These are phyloP conservation scores for Talaromyces verruculosus DNA, from an alignment of 2,329 filamentous ascomycete species.

Conservation along the genomic window DNA sequence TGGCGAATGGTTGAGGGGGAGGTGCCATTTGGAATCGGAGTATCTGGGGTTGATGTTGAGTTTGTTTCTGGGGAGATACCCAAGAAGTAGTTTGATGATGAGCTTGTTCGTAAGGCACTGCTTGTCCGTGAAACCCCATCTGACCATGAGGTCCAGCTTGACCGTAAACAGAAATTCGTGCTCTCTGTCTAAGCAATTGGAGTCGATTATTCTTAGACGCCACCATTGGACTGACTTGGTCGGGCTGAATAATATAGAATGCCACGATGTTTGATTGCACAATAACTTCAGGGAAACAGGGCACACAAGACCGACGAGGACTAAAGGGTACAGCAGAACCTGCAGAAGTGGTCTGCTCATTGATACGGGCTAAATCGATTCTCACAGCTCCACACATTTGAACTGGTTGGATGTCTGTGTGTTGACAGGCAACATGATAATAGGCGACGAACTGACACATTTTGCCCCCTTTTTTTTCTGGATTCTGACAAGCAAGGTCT, in stretches of 20 bases:
- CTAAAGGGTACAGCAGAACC: background rate
- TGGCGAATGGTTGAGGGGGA: background rate
- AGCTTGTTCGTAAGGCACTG: too few species aligned
- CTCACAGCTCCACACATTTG: background rate
- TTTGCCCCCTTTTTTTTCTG: background rate
- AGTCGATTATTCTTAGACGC: background rate
- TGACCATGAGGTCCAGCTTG: background rate
- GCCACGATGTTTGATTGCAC: constrained; percentile 1
- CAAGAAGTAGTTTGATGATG: background rate
- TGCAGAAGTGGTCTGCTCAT: background rate
- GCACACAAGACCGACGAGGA: background rate
- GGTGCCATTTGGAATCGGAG: background rate
- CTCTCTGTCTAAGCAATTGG: background rate
- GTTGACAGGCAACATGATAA: constrained; percentile 2
- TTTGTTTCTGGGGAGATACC: background rate
- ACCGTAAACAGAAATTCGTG: background rate
- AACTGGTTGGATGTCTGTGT: background rate
- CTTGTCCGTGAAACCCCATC: background rate
- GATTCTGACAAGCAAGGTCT: background rate
- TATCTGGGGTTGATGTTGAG: background rate
- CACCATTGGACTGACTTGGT: background rate
- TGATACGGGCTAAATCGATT: background rate
- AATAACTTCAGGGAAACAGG: background rate
- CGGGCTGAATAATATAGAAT: background rate
- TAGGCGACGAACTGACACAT: constrained; percentile 14